A percentile compares a stretch with the other conserved stretches of the same genome.
Conservation (phyloP, 176 grass and related monocot species). For the Triticum urartu region DNA sequence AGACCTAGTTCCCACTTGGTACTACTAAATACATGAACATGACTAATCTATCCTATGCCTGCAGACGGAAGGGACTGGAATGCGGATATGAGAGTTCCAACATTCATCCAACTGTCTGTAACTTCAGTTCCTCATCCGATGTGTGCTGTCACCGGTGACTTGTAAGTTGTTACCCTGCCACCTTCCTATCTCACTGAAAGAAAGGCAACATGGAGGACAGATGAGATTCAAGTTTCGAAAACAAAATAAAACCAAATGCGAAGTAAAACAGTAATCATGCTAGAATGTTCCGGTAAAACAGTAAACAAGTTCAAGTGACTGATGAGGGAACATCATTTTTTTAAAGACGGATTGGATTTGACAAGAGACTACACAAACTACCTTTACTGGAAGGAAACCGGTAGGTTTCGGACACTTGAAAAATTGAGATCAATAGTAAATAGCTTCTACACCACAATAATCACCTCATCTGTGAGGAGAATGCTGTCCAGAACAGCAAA, state of each 20-base stretch:
- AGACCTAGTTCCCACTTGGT: background rate
- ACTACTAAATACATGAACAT: background rate
- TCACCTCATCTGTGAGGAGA: slow-evolving; percentile 70
- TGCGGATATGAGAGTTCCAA: background rate
- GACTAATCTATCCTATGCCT: background rate
- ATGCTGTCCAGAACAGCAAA: slow-evolving; percentile 91
- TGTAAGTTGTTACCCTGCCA: background rate
- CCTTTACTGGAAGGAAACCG: background rate
- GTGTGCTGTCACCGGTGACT: background rate
- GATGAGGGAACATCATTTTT: background rate
- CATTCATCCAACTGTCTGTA: background rate
- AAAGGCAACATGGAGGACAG: background rate
- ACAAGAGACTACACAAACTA: background rate
- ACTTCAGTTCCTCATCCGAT: background rate
- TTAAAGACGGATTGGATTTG: background rate
- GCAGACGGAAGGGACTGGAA: background rate
- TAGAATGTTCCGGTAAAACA: background rate
- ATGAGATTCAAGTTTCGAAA: background rate
- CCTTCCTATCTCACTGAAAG: slow-evolving; percentile 25
- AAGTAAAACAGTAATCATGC: background rate
- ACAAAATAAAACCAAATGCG: background rate
- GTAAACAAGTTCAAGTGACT: background rate
- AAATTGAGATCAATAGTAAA: background rate
- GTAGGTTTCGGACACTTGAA: background rate
- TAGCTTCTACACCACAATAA: background rate